Evolutionary conservation across 2,329 filamentous ascomycete genomes (phyloP).

Genomic region (Trichoderma sp.): DNA sequence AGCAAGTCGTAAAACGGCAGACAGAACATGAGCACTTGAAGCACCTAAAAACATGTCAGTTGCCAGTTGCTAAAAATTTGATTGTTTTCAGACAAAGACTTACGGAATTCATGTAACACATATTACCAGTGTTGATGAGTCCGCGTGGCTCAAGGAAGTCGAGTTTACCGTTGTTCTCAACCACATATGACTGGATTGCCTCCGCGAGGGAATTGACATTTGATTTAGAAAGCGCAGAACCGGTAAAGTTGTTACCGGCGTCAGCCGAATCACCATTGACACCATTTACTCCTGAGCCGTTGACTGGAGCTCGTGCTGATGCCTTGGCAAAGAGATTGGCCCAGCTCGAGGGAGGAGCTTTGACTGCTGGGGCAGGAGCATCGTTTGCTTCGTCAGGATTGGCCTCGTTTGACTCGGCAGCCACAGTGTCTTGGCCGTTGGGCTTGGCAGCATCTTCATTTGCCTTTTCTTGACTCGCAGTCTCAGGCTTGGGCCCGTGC

Average conservation of each 20-base stretch:
- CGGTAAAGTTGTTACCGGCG: constrained; percentile 30
- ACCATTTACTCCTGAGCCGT: constrained; percentile 34
- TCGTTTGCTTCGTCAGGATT: constrained; percentile 23
- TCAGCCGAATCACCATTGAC: constrained; percentile 32
- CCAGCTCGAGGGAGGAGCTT: constrained; percentile 43
- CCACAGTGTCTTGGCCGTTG: constrained; percentile 22
- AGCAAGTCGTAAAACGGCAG: constrained; percentile 93
- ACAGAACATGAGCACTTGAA: constrained; percentile 94
- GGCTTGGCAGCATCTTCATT: constrained; percentile 28
- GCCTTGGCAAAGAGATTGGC: constrained; percentile 44
- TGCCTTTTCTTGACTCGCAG: not conserved
- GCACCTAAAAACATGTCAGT: constrained; percentile 62
- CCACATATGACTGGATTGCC: constrained; percentile 71
- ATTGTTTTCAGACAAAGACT: constrained; percentile 41
- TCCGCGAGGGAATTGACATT: constrained; percentile 68
- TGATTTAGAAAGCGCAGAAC: constrained; percentile 45
- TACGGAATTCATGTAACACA: constrained; percentile 99
- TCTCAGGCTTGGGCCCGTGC: constrained; percentile 33
- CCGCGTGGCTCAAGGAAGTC: constrained; percentile 90
- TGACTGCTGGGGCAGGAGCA: constrained; percentile 33
- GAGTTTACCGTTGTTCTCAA: constrained; percentile 65
- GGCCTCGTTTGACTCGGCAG: not conserved
- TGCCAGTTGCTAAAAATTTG: not conserved
- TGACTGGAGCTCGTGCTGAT: constrained; percentile 29
- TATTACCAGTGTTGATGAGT: constrained; percentile 94